Percentiles rank a stretch among this genome's conserved stretches.
These are phyloP conservation scores for Blastobotrys niveus DNA, from an alignment of 1,139 yeast genomes.

Conservation along the genomic window DNA sequence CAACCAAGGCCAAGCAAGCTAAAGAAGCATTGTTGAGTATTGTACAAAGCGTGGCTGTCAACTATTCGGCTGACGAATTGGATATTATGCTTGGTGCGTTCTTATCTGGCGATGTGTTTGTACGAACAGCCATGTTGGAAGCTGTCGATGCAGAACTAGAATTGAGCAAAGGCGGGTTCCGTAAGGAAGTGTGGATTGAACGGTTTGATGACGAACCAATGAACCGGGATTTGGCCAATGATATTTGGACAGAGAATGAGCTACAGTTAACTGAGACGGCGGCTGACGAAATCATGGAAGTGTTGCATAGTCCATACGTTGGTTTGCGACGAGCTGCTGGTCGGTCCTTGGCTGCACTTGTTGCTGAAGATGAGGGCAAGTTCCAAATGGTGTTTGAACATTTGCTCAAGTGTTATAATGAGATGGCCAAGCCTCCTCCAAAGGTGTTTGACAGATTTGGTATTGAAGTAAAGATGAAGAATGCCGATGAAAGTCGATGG, in stretches of 20 bases:
- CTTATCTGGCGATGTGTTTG: constrained; percentile 60
- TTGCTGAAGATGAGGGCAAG: constrained; percentile 24
- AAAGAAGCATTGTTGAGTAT: constrained; percentile 76
- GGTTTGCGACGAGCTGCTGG: constrained; percentile 59
- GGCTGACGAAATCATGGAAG: constrained; percentile 10
- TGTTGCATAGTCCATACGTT: constrained; percentile 19
- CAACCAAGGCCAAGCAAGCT: constrained; percentile 72
- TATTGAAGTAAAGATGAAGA: constrained; percentile 59
- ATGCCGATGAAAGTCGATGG: constrained; percentile 68
- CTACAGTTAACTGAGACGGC: constrained; percentile 44
- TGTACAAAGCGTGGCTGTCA: constrained; percentile 66
- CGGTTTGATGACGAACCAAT: constrained; percentile 66
- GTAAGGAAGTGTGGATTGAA: constrained; percentile 72
- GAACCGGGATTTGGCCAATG: constrained; percentile 60
- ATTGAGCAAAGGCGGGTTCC: constrained; percentile 47
- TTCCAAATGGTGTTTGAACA: constrained; percentile 40
- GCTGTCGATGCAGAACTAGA: constrained; percentile 85
- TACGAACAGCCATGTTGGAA: constrained; percentile 73
- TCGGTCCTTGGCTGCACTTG: constrained; percentile 39
- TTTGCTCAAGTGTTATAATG: constrained; percentile 51
- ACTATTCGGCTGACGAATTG: constrained; percentile 53
- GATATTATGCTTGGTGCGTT: constrained; percentile 52
- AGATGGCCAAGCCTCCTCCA: constrained; percentile 67
- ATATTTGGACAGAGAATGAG: constrained; percentile 80
- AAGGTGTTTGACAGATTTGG: constrained; percentile 77